phyloP scores from a whole-genome alignment of 2,329 filamentous ascomycete species.

The Nothophoma quercina region DNA sequence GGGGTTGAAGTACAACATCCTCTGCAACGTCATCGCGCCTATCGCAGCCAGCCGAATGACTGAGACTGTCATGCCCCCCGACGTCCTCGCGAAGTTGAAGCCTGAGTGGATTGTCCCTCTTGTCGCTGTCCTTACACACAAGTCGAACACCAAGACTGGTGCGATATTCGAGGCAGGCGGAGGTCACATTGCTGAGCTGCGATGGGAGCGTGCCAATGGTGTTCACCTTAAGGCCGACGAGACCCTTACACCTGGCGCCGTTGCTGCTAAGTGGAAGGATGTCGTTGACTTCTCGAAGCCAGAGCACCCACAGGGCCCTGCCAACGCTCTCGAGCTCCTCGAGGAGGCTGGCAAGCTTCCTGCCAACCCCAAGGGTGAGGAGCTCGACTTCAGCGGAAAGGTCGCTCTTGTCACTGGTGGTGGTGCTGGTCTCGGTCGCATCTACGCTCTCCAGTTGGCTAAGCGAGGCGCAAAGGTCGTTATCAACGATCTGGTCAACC shows the following conservation, averaged over 20 bases:
- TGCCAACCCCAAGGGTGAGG: conserved; percentile 42
- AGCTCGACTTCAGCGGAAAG: conserved; percentile 49
- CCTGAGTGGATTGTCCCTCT: conserved; percentile 96
- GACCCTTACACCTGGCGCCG: conserved; percentile 83
- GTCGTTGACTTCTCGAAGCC: conserved; percentile 86
- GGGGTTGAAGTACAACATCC: conserved; percentile 96
- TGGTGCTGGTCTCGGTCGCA: conserved; percentile 75
- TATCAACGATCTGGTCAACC: conserved; percentile 94
- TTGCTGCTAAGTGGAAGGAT: conserved; percentile 88
- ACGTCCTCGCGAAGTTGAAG: conserved; percentile 82
- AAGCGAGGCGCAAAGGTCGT: conserved; percentile 85
- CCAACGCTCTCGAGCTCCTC: conserved; percentile 82
- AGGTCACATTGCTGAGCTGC: conserved; percentile 88
- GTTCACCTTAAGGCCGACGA: conserved; percentile 88
- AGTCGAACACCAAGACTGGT: conserved; percentile 86
- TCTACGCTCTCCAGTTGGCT: conserved; percentile 87
- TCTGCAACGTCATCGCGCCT: conserved; percentile 92
- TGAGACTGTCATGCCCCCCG: conserved; percentile 92
- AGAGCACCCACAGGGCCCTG: conserved; percentile 82
- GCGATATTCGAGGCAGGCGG: conserved; percentile 93
- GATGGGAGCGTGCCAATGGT: conserved; percentile 93
- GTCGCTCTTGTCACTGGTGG: conserved; percentile 49
- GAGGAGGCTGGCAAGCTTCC: conserved; percentile 42
- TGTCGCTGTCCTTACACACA: conserved; percentile 87
- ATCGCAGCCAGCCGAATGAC: conserved; percentile 97